phyloP scores from a whole-genome alignment of 257 asterid genomes.

The Solanum chmielewskii region DNA sequence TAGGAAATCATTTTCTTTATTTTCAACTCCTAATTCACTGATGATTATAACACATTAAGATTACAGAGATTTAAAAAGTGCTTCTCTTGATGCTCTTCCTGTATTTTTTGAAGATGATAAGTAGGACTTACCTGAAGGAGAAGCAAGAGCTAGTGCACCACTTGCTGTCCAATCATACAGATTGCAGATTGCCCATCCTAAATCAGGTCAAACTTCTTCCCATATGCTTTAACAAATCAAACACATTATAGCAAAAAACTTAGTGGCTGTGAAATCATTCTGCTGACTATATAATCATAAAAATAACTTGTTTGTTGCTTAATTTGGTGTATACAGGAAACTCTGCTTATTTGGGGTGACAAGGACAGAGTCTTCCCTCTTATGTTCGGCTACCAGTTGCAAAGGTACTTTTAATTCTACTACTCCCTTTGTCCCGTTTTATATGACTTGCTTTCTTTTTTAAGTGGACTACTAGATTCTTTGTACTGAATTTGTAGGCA shows the following conservation, averaged over 20 bases:
- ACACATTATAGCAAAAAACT: background rate
- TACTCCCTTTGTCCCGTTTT: too few species aligned
- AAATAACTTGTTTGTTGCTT: background rate
- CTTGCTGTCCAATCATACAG: conserved; percentile 24
- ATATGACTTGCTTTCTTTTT: background rate
- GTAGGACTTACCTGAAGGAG: conserved; percentile 36
- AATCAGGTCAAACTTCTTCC: conserved; percentile 21
- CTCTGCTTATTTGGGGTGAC: conserved; percentile 67
- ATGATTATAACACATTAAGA: background rate
- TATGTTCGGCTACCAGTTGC: conserved; percentile 36
- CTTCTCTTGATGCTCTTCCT: background rate
- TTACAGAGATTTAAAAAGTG: background rate
- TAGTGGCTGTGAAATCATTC: background rate
- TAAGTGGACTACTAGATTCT: background rate
- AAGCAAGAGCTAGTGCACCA: conserved; percentile 42
- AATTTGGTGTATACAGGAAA: conserved; percentile 29
- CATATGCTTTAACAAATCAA: background rate
- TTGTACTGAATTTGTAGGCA: conserved; percentile 20
- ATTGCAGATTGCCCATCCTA: conserved; percentile 11
- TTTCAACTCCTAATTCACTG: background rate
- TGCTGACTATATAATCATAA: background rate
- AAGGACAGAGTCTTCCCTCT: conserved; percentile 57
- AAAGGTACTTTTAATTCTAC: conserved; percentile 20
- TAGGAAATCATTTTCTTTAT: background rate
- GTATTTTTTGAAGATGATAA: conserved; percentile 20